These are phyloP conservation scores for Dioszegia crocea DNA, from an alignment of 768 basidiomycete genomes.

Conservation along the genomic window DNA sequence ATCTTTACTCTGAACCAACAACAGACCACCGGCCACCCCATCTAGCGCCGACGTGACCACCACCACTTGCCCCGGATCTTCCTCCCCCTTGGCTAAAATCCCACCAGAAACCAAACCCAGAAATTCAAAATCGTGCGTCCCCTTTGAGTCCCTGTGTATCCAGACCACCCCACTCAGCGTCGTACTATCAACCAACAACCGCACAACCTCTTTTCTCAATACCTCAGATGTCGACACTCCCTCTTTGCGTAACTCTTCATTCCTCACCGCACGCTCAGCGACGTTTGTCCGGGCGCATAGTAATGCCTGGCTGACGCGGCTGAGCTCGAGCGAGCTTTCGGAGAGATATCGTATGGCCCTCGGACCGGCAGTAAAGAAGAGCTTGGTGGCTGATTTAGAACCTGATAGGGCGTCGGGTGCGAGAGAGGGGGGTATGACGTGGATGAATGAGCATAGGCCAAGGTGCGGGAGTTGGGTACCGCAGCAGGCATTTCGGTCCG, in stretches of 20 bases:
- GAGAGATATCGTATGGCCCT: conserved; percentile 65
- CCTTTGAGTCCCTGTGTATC: conserved; percentile 27
- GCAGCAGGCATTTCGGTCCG: conserved; percentile 58
- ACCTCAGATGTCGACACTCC: conserved; percentile 6
- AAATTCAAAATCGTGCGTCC: conserved; percentile 48
- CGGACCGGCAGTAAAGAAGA: conserved; percentile 79
- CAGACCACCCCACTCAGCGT: conserved; percentile 1
- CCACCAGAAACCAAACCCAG: conserved; percentile 4
- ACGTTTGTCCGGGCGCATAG: conserved; percentile 67
- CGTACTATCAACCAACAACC: conserved; percentile 13
- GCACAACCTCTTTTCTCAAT: conserved; percentile 25
- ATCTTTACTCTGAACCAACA: conserved; percentile 32
- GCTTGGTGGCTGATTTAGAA: conserved; percentile 67
- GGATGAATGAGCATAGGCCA: conserved; percentile 73
- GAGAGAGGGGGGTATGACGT: conserved; percentile 63
- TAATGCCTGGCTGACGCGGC: conserved; percentile 59
- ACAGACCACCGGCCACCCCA: conserved; percentile 17
- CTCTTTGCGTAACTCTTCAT: conserved; percentile 54
- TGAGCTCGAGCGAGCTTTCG: conserved; percentile 59
- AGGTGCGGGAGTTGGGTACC: conserved; percentile 40
- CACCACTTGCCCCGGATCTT: conserved; percentile 3
- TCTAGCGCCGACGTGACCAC: conserved; percentile 22
- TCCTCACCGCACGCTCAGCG: conserved; percentile 59
- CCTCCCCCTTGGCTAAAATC: background rate
- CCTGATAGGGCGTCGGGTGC: conserved; percentile 61